Base-by-base conservation (phyloP, 2,329 filamentous ascomycete species). In the Rhinocladiella similis region DNA sequence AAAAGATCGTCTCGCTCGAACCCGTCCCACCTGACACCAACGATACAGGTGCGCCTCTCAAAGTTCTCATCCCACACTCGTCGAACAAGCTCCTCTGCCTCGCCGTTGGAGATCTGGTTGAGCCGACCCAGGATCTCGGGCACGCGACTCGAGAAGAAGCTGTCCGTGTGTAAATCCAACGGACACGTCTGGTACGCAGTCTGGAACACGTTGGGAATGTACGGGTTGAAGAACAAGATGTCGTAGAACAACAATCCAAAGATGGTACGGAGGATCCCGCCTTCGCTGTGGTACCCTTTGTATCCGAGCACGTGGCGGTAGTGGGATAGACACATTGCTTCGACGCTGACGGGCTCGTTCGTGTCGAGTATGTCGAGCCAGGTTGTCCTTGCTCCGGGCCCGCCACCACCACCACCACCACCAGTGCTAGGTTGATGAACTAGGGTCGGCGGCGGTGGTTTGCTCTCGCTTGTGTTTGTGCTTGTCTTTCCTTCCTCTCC, bases 141-240 rank as follows among this genome's bases (percentile, higher is more conserved):
- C 35, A 88, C 85, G n/a, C 94, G 83, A 1, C 87, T 85, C 0
- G 90, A 83, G 69, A 90, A 97, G 75, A 99, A 99, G 2, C 89
- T 86, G 70, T 99, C 94, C 0, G 92, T 96, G 69, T 95, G 89
- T 5, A 99, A 77, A 70, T 99, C 94, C 3, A 99, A 77, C 1
- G 94, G 94, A 67, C 91, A 96, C 0, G 91, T 96, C 73, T 99
- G 94, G 70, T 90, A 99, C 1, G 88, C 84, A 5, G 94, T 99
- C 70, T 97, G 93, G 72, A 99, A 99, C 53, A 99, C 93, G 66
- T 97, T 96, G 22, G 94, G 93, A 4, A 97, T 83, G 72, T 96
- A 96, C 1, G 59, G 54, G 41, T 63, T 48, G 22, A 91, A 80
- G 73, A 97, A 97, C 5, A 99, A 77, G 20, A 97, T 83, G 72